Conservation (phyloP, 2,329 filamentous ascomycete species). For the Teratosphaeria zuluensis region DNA sequence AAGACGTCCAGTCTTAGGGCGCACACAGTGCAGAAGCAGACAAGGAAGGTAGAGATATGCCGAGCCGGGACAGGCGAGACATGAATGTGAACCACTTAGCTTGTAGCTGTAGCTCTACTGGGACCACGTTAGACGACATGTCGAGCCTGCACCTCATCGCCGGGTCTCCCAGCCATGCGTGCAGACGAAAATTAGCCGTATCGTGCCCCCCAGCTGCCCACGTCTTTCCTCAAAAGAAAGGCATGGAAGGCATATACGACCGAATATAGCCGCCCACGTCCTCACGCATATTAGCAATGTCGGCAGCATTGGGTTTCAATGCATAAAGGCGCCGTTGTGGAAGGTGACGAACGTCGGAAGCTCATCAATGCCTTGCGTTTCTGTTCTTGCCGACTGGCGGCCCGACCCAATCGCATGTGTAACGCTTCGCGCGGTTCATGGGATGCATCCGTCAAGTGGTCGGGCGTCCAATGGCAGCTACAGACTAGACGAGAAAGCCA, state of each 20-base stretch:
- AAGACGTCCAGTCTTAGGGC: background rate
- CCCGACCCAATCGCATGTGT: conserved; percentile 1
- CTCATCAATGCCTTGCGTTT: conserved; percentile 1
- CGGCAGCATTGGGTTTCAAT: conserved; percentile 1
- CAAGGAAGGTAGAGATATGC: background rate
- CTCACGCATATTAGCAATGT: background rate
- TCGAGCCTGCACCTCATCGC: background rate
- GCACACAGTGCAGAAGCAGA: background rate
- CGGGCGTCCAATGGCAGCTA: background rate
- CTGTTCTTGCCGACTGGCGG: background rate
- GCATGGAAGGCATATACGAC: background rate
- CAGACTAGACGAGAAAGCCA: background rate
- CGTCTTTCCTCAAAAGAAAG: background rate
- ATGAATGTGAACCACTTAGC: conserved; percentile 6
- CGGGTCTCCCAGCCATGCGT: background rate
- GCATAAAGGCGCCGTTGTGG: background rate
- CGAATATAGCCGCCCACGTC: background rate
- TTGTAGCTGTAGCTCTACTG: conserved; percentile 2
- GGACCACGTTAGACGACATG: conserved; percentile 7
- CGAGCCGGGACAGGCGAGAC: background rate
- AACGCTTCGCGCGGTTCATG: background rate
- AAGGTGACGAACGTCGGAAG: background rate
- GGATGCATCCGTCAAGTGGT: background rate
- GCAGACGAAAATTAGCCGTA: background rate
- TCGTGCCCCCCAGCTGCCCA: background rate